A percentile compares a stretch with the other conserved stretches of the same genome.
Conservation (phyloP, 2,329 filamentous ascomycete genomes). For the Clonostachys rosea region DNA sequence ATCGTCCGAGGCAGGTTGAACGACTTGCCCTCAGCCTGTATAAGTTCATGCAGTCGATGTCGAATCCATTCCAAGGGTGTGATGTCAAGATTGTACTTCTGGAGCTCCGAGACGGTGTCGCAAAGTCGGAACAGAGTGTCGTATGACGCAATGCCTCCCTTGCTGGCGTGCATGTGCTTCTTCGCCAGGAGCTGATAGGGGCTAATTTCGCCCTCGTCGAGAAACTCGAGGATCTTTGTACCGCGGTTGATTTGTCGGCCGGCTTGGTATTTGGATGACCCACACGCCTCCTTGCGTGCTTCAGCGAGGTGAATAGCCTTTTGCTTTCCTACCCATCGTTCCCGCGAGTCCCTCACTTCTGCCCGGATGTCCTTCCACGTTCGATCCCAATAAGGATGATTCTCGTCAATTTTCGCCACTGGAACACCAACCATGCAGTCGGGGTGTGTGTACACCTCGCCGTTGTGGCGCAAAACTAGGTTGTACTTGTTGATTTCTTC, state of each 20-base stretch:
- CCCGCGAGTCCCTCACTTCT: conserved; percentile 34
- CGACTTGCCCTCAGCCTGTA: conserved; percentile 30
- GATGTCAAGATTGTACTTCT: conserved; percentile 47
- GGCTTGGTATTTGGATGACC: conserved; percentile 44
- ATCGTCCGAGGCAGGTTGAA: conserved; percentile 48
- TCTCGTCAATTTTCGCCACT: conserved; percentile 41
- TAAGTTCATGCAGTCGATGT: conserved; percentile 49
- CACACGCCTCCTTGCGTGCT: conserved; percentile 21
- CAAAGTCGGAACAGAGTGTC: conserved; percentile 53
- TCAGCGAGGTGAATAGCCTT: conserved; percentile 22
- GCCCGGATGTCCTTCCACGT: conserved; percentile 42
- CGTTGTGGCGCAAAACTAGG: conserved; percentile 42
- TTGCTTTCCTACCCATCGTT: conserved; percentile 40
- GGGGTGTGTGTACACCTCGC: conserved; percentile 42
- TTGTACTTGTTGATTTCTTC: conserved; percentile 39
- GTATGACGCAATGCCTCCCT: conserved; percentile 40
- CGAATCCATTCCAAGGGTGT: conserved; percentile 52
- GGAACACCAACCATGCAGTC: conserved; percentile 48
- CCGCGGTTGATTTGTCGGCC: conserved; percentile 54
- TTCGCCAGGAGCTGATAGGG: conserved; percentile 54
- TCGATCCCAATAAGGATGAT: conserved; percentile 51
- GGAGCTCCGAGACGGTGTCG: conserved; percentile 47
- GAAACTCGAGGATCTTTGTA: conserved; percentile 44
- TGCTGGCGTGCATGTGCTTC: conserved; percentile 35
- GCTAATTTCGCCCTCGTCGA: conserved; percentile 43